These are phyloP conservation scores for Botryotinia globosa DNA, from an alignment of 2,329 filamentous ascomycete genomes.

Conservation along the genomic window DNA sequence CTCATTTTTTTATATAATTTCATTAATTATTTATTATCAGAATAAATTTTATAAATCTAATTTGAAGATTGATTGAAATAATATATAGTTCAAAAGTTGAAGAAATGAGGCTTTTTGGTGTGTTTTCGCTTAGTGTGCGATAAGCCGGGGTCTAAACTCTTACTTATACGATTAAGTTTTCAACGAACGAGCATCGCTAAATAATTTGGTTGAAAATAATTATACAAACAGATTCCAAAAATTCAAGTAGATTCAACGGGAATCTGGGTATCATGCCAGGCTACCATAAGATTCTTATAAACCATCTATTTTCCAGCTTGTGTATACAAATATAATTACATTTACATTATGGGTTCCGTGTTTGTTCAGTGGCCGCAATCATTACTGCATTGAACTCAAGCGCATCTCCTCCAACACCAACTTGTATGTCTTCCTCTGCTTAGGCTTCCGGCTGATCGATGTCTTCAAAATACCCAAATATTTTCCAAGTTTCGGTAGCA, in stretches of 20 bases:
- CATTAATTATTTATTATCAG: no score
- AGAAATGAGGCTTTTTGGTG: no score
- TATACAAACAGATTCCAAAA: background rate
- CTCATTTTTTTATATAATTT: no score
- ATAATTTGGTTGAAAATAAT: background rate
- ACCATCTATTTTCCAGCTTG: background rate
- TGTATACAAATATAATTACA: conserved; percentile 9
- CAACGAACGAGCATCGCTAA: background rate
- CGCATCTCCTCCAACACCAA: conserved; percentile 67
- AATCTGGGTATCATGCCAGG: background rate
- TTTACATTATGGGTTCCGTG: background rate
- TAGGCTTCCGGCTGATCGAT: conserved; percentile 57
- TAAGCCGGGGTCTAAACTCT: no score
- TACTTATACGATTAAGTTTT: background rate
- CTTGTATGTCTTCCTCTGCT: conserved; percentile 88
- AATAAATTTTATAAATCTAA: no score
- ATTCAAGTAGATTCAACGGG: background rate
- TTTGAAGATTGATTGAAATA: no score
- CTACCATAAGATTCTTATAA: background rate
- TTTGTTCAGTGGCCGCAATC: background rate
- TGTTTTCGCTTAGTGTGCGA: no score
- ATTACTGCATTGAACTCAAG: conserved; percentile 25
- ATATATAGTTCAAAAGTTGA: no score
- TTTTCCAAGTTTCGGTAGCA: conserved; percentile 69
- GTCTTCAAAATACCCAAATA: conserved; percentile 61